phyloP scores from a whole-genome alignment of 768 basidiomycete species.

The Leccinum sublutescens region DNA sequence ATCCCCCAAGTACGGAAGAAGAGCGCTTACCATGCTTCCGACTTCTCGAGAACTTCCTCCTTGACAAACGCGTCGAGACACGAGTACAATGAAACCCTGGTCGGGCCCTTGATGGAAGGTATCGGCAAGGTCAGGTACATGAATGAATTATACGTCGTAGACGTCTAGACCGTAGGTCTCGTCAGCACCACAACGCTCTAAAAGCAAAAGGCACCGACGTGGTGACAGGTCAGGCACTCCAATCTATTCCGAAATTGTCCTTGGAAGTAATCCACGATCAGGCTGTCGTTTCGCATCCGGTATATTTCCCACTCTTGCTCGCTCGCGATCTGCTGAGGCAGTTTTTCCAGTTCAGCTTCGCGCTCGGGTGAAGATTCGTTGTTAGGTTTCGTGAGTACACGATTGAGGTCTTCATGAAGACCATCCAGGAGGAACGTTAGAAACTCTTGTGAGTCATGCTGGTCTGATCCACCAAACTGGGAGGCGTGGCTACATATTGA shows the following conservation, averaged over 20 bases:
- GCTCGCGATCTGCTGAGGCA: conserved; percentile 85
- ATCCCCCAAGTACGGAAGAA: neutral
- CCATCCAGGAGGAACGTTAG: conserved; percentile 91
- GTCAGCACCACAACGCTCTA: conserved; percentile 13
- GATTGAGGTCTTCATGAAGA: conserved; percentile 85
- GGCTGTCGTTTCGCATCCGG: conserved; percentile 83
- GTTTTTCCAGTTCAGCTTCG: conserved; percentile 84
- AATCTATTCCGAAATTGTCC: conserved; percentile 92
- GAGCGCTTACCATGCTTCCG: conserved; percentile 81
- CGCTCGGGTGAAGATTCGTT: conserved; percentile 68
- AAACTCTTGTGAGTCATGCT: conserved; percentile 98
- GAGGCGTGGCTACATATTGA: conserved; percentile 56
- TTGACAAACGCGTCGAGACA: conserved; percentile 91
- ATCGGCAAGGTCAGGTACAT: conserved; percentile 94
- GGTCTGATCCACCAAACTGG: conserved; percentile 83
- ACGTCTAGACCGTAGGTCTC: conserved; percentile 57
- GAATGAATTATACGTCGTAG: conserved; percentile 95
- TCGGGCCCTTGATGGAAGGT: conserved; percentile 56
- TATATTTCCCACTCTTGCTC: conserved; percentile 93
- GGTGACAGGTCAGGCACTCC: conserved; percentile 86
- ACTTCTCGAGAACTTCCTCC: conserved; percentile 86
- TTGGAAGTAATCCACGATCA: conserved; percentile 97
- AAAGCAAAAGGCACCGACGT: conserved; percentile 43
- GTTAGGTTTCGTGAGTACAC: conserved; percentile 69
- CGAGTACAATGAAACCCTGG: conserved; percentile 66